Evolutionary conservation across 164 flowering plant genomes (phyloP).

Genomic region (Annona cherimola): DNA sequence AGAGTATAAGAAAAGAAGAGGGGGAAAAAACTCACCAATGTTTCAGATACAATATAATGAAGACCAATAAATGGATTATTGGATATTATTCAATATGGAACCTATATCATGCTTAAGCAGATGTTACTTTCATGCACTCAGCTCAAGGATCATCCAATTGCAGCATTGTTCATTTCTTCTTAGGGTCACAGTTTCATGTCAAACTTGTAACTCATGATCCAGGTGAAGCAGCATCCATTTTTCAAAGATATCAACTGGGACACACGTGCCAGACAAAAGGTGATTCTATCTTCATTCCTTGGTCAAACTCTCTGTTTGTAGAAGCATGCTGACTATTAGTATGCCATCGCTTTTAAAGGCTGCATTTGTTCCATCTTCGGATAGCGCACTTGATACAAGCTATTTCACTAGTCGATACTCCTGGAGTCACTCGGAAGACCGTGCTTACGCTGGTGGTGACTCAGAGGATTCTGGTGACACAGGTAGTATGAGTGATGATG

Average conservation of each 20-base stretch:
- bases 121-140: no score
- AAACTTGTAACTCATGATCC: slow-evolving; percentile 3
- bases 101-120: no score
- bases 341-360: slow-evolving; percentile 48
- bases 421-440: slow-evolving; percentile 75
- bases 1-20: no score
- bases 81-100: no score
- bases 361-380: slow-evolving; percentile 95
- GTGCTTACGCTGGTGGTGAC: slow-evolving; percentile 54
- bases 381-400: slow-evolving; percentile 88
- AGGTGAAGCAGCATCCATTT: slow-evolving; percentile 94
- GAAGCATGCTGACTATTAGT: neutral
- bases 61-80: no score
- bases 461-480: slow-evolving; percentile 79
- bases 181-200: no score
- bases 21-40: no score
- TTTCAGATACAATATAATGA: no score
- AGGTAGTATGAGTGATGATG: slow-evolving; percentile 67
- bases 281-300: slow-evolving; percentile 13
- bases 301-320: neutral
- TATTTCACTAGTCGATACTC: slow-evolving; percentile 97
- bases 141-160: no score
- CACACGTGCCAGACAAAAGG: slow-evolving; percentile 98
- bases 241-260: slow-evolving; percentile 98
- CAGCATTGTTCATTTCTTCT: no score